phyloP scores from a whole-genome alignment of 2,329 filamentous ascomycete species.

The Xylaria polymorpha region DNA sequence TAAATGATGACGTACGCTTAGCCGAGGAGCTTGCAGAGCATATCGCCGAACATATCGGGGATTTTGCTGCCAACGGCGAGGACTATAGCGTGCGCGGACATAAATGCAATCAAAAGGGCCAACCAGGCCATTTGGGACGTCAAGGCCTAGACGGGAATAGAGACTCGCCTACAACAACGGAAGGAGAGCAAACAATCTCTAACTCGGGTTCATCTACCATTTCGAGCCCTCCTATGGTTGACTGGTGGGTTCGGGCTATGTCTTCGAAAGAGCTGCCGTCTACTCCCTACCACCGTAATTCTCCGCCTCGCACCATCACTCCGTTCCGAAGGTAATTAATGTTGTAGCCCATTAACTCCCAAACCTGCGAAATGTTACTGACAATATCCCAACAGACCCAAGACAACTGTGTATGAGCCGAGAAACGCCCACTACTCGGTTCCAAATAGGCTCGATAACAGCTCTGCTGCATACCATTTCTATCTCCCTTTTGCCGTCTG shows the following conservation, averaged over 20 bases:
- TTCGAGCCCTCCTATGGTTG: constrained; percentile 18
- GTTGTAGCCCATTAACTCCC: background rate
- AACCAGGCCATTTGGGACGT: constrained; percentile 22
- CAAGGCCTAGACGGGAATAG: constrained; percentile 46
- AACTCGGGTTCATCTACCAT: background rate
- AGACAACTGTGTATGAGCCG: constrained; percentile 31
- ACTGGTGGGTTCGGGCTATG: constrained; percentile 37
- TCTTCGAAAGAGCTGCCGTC: constrained; percentile 17
- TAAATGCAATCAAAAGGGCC: constrained; percentile 28
- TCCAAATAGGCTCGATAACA: constrained; percentile 9
- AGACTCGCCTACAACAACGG: constrained; percentile 42
- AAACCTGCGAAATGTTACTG: background rate
- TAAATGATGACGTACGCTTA: background rate
- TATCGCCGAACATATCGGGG: constrained; percentile 40
- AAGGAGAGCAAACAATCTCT: constrained; percentile 25
- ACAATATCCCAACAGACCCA: constrained; percentile 19
- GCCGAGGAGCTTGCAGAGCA: constrained; percentile 42
- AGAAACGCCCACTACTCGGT: constrained; percentile 12
- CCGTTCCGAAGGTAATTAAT: constrained; percentile 25
- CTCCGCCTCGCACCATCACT: constrained; percentile 16
- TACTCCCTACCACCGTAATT: constrained; percentile 5
- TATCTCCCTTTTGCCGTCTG: constrained; percentile 36
- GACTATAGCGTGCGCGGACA: constrained; percentile 24
- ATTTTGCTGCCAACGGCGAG: constrained; percentile 32
- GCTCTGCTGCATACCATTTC: constrained; percentile 34